Conservation (phyloP, 176 grass and related monocot species). For the Cymbopogon citratus region DNA sequence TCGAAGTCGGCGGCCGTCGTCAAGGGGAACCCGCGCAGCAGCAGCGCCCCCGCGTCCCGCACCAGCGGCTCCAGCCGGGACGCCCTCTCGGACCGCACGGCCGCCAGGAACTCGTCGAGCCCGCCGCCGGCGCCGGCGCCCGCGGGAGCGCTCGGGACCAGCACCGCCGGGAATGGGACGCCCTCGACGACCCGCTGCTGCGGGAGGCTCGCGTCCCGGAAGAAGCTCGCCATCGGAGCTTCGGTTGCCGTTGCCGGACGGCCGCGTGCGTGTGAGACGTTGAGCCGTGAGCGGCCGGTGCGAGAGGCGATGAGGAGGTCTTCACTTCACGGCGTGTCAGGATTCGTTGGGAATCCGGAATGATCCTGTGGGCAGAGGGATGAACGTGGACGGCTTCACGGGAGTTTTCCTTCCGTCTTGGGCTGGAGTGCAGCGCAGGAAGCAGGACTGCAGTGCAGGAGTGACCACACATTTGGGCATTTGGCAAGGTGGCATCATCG, state of each 20-base stretch:
- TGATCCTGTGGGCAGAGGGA: background rate
- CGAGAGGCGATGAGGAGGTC: background rate
- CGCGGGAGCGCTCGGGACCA: slow-evolving; percentile 25
- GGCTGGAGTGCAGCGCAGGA: background rate
- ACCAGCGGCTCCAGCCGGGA: slow-evolving; percentile 56
- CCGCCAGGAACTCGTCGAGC: slow-evolving; percentile 30
- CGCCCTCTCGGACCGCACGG: slow-evolving; percentile 46
- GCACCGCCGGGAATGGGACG: slow-evolving; percentile 66
- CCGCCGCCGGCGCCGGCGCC: background rate
- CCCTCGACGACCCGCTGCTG: slow-evolving; percentile 62
- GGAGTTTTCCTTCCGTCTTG: background rate
- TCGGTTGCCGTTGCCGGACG: background rate
- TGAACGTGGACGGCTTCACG: slow-evolving; percentile 43
- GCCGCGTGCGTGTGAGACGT: background rate
- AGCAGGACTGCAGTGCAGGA: background rate
- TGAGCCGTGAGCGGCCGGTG: background rate
- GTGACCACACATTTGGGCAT: background rate
- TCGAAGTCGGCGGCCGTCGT: slow-evolving; percentile 59
- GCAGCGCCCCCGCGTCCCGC: slow-evolving; percentile 56
- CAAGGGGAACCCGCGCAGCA: slow-evolving; percentile 70
- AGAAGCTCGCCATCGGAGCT: slow-evolving; percentile 42
- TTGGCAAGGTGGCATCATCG: background rate
- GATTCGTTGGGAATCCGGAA: background rate
- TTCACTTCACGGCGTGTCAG: background rate
- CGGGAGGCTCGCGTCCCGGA: slow-evolving; percentile 45